These are phyloP conservation scores for Apophysomyces ossiformis DNA, from an alignment of 371 early-diverging fungal genomes.

Conservation along the genomic window DNA sequence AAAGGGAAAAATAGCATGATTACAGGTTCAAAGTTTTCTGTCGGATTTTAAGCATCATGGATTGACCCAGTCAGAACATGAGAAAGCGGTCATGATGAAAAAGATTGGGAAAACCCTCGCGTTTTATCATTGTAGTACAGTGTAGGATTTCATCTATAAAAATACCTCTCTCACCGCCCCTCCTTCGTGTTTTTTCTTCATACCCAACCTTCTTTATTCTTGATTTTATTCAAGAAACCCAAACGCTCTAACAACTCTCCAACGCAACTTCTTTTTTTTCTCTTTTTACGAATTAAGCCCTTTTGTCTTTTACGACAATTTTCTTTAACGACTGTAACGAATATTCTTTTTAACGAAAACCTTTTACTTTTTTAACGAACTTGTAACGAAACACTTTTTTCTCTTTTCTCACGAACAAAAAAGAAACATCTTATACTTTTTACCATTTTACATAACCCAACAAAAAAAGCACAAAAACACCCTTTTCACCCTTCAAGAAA, in stretches of 20 bases:
- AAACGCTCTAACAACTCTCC: neutral
- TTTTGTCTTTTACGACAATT: slow-evolving; percentile 4
- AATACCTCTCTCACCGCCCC: neutral
- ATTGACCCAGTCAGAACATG: neutral
- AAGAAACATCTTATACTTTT: neutral
- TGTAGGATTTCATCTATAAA: neutral
- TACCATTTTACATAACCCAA: neutral
- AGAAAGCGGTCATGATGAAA: neutral
- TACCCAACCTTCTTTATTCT: neutral
- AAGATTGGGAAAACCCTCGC: neutral
- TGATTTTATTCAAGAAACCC: slow-evolving; percentile 5
- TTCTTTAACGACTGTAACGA: slow-evolving; percentile 6
- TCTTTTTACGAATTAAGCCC: neutral
- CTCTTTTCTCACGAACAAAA: neutral
- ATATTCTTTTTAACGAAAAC: neutral
- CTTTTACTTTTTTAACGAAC: neutral
- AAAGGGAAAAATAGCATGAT: slow-evolving; percentile 8
- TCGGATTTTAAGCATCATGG: neutral
- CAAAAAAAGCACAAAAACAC: no score
- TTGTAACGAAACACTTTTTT: no score
- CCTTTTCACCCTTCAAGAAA: no score
- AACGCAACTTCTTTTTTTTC: neutral
- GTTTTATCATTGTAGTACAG: slow-evolving; percentile 8
- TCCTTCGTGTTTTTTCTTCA: neutral
- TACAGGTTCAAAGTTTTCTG: neutral